These are phyloP conservation scores for Apiospora arundinis DNA, from an alignment of 2,329 filamentous ascomycete genomes.

Conservation along the genomic window DNA sequence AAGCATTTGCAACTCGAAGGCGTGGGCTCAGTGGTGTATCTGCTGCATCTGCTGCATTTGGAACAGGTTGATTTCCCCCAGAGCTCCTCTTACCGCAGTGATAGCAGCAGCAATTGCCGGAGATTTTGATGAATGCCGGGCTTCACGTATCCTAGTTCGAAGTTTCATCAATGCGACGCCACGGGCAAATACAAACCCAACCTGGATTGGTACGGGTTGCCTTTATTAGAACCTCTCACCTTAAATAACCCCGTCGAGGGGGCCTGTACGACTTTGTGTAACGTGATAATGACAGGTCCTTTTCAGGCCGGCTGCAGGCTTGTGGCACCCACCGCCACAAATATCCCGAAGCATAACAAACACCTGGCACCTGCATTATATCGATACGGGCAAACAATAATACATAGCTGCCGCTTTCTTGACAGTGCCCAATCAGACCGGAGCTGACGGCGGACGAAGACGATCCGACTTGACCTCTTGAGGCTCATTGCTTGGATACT, in stretches of 20 bases:
- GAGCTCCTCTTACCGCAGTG: not conserved
- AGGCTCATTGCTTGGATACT: not conserved
- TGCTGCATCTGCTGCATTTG: not conserved
- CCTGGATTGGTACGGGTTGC: not conserved
- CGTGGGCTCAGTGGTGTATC: not conserved
- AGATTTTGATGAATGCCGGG: not conserved
- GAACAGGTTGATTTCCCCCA: not conserved
- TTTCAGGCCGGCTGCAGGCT: constrained; percentile 16
- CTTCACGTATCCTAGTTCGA: not conserved
- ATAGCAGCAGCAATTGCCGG: not conserved
- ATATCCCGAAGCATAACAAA: not conserved
- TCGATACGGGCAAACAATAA: not conserved
- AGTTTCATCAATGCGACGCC: constrained; percentile 9
- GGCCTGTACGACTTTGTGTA: not conserved
- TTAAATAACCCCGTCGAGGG: constrained; percentile 9
- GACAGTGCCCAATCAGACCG: not conserved
- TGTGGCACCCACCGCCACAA: constrained; percentile 1
- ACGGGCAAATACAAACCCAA: not conserved
- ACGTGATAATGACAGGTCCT: constrained; percentile 15
- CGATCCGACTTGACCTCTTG: not conserved
- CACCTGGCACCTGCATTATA: not conserved
- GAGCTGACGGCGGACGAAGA: constrained; percentile 6
- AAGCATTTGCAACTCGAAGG: constrained; percentile 2
- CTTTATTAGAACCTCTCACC: not conserved
- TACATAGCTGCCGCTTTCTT: not conserved